Evolutionary conservation across 345 rosid species (phyloP), one percentile per base, ranked within the genome.

Genomic region (Microcos paniculata): DNA sequence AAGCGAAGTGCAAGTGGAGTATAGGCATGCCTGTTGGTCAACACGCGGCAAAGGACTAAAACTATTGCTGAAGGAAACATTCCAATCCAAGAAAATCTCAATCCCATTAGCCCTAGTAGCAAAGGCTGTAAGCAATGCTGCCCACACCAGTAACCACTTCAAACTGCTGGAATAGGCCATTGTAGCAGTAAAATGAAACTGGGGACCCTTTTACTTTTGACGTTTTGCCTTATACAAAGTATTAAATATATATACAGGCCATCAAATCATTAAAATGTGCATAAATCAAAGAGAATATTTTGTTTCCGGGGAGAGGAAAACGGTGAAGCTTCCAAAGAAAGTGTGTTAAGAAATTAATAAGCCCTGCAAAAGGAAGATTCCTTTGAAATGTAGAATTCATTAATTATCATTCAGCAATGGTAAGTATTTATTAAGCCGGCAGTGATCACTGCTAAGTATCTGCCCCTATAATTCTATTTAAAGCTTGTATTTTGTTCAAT

Each of bases 1-100:
- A 10, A 49, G 9, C 56, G 10, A 21, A 28, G 61, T 23, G 5
- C 42, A 6, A n/a, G 46, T 52, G 73, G 21, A 59, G 1, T 24
- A 6, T 40, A 67, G 21, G 21, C 84, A 51, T 85, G 83, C 88
- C 45, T 85, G 80, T 71, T 86, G 86, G 43, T 82, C 57, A 16
- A 52, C 30, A 35, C 0, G 4, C 30, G 82, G 35, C 14, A 69
- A 33, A 16, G 87, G 86, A 16, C 30, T 68, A 62, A 79, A 77
- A 19, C 73, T 58, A 9, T 65, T 26, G 71, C 74, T 83, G 40
- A 79, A 49, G 13, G 81, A 68, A 51, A 86, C 88, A 64, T 86
- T 74, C 91, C 91, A 88, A 28, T 86, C 84, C 6, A 83, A 73
- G n/a, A 73, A 84, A 76, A 86, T 77, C 56, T 86, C 80, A 15